Conservation (phyloP, 495 filamentous ascomycete genomes). For the Trichocladium antarcticum region DNA sequence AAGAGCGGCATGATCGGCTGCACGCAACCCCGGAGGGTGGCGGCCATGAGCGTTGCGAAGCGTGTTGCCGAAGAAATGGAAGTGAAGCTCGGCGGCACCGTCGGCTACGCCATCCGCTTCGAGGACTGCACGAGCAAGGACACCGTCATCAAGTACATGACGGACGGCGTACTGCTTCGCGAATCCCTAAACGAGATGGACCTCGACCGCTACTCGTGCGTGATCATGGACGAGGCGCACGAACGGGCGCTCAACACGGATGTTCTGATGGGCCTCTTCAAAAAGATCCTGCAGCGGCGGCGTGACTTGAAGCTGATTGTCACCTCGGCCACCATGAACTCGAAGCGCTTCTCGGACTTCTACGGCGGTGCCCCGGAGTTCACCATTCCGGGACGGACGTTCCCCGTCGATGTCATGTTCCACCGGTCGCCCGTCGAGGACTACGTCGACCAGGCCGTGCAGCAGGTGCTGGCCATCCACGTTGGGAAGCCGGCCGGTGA, state of each 20-base stretch:
- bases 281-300: constrained; percentile 83
- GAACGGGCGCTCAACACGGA: constrained; percentile 95
- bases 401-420: constrained; percentile 94
- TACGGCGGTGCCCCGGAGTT: constrained; percentile 98
- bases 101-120: constrained; percentile 97
- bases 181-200: constrained; percentile 88
- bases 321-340: constrained; percentile 97
- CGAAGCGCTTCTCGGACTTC: constrained; percentile 90
- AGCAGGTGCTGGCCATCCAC: constrained; percentile 95
- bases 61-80: constrained; percentile 99
- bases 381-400: constrained; percentile 91
- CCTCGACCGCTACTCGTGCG: constrained; percentile 91
- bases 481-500: constrained; percentile 85
- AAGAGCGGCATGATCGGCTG: constrained; percentile 84
- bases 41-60: constrained; percentile 98
- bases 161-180: constrained; percentile 87
- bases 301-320: constrained; percentile 94
- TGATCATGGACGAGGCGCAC: constrained; percentile 99
- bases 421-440: constrained; percentile 93
- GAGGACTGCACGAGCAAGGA: constrained; percentile 95
- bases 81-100: constrained; percentile 74
- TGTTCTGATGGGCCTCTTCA: constrained; percentile 93
- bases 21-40: constrained; percentile 88
- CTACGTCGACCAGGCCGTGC: constrained; percentile 93
- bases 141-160: constrained; percentile 98